Evolutionary conservation across 768 basidiomycete species (phyloP).

Genomic region (Rhizopogon rudus): DNA sequence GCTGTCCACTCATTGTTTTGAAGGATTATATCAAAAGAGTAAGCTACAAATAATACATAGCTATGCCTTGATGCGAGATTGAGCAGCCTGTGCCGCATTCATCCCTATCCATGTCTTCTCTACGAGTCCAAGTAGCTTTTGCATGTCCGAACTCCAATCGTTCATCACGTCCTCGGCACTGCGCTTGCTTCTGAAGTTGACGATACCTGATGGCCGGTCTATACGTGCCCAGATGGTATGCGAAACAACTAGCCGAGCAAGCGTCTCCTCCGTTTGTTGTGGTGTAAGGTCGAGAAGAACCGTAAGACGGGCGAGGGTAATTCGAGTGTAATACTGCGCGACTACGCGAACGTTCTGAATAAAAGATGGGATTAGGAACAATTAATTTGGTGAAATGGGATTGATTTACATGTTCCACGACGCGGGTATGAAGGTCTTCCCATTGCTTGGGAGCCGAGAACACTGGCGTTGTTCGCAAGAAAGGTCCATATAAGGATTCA

Average conservation of each 20-base stretch:
- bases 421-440: constrained; percentile 93
- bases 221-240: constrained; percentile 92
- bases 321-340: constrained; percentile 91
- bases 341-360: constrained; percentile 92
- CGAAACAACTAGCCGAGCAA: constrained; percentile 86
- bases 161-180: constrained; percentile 94
- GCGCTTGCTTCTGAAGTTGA: constrained; percentile 81
- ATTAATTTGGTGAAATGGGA: neutral
- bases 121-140: constrained; percentile 81
- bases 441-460: constrained; percentile 78
- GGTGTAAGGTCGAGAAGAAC: constrained; percentile 80
- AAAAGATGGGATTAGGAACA: constrained; percentile 3
- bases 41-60: constrained; percentile 2
- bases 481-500: constrained; percentile 80
- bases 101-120: constrained; percentile 99
- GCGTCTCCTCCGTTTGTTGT: constrained; percentile 81
- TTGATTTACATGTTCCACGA: constrained; percentile 87
- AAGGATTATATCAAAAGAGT: neutral
- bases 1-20: neutral
- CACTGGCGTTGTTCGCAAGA: constrained; percentile 73
- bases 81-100: constrained; percentile 85
- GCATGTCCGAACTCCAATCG: constrained; percentile 97
- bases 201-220: constrained; percentile 86
- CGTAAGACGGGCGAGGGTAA: constrained; percentile 78
- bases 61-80: constrained; percentile 53